Base-by-base conservation (phyloP, 495 filamentous ascomycete genomes). In the Tuber indicum region DNA sequence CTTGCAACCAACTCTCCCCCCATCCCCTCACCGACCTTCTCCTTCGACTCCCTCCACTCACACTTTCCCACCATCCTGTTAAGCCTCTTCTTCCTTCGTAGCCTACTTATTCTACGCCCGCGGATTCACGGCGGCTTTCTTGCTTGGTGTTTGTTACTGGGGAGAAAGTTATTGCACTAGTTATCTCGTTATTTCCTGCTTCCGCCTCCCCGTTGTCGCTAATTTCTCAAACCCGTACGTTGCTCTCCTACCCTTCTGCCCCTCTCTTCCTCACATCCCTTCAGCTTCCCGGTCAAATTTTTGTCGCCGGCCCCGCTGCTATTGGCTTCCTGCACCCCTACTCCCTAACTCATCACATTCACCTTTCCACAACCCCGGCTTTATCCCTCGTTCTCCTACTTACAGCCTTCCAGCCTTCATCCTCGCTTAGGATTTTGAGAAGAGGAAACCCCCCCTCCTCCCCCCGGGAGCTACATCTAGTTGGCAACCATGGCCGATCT, bases 401-500 rank as follows among this genome's bases (percentile, higher is more conserved):
- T 36, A 66, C 58, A 36, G 26, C 58, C 58, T 36, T 66, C 26
- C 10, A 66, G 58, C 58, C 58, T 32, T 36, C 58, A 36, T 66
- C 58, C 58, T 66, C 58, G 58, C 58, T 66, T 66, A 66, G 16
- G 3, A 66, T 32, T 66, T 66, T 66, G 26, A 17, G 58, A 66
- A 66, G 26, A 66, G 58, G 26, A 36, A 66, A 36, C 14, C 9
- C 4, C 39, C 39, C 39, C 39, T 41, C 39, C 16, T 41, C 39
- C 16, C 58, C 14, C 14, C 6, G 58, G 58, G 58, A 66, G 58
- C 26, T 66, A 36, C 58, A 36, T 36, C 32, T 12, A 36, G 58
- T 66, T 58, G n/a, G 49, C 8, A 58, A 10, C 49, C 19, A 77
- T 74, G 72, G 26, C 77, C 32, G 74, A 52, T 26, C 75, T 79